Percentiles rank a stretch among this genome's conserved stretches.
phyloP scores from a whole-genome alignment of 805 yeast species.

The Hagleromyces aurorensis region DNA sequence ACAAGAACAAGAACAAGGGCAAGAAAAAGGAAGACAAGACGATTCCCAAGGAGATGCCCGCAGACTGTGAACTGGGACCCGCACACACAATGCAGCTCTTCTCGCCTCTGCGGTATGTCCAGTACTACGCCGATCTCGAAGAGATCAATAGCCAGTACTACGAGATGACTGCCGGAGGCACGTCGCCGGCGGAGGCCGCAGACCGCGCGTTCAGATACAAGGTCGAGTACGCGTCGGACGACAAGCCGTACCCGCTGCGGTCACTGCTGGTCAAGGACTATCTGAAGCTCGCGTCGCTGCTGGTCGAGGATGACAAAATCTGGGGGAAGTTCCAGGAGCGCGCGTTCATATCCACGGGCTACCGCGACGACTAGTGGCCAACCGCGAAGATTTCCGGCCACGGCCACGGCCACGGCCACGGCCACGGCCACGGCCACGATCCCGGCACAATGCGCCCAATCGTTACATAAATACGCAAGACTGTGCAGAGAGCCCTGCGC shows the following conservation, averaged over 20 bases:
- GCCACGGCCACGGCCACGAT: too few relatives aligned
- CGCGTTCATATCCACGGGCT: constrained; percentile 59
- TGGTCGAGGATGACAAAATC: constrained; percentile 42
- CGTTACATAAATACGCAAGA: too few relatives aligned
- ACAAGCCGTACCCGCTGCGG: constrained; percentile 45
- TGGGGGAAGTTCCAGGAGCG: constrained; percentile 53
- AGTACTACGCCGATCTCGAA: constrained; percentile 62
- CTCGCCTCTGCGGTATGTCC: constrained; percentile 65
- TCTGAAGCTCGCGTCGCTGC: constrained; percentile 46
- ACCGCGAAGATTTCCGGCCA: too few relatives aligned
- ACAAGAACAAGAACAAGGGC: constrained; percentile 17
- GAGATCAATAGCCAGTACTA: constrained; percentile 37
- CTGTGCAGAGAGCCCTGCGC: too few relatives aligned
- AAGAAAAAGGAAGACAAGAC: constrained; percentile 44
- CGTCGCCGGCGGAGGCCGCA: constrained; percentile 45
- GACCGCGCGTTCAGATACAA: constrained; percentile 45
- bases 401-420: too few relatives aligned
- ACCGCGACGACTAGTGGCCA: constrained; percentile 37
- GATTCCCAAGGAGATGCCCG: constrained; percentile 54
- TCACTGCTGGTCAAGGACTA: constrained; percentile 54
- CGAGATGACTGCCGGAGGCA: constrained; percentile 46
- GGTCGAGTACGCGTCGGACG: constrained; percentile 64
- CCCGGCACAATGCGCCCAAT: too few relatives aligned
- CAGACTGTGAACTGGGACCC: constrained; percentile 53
- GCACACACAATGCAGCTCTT: constrained; percentile 65